Conservation (phyloP, 2,329 filamentous ascomycete genomes). For the Ophiostoma ulmi region DNA sequence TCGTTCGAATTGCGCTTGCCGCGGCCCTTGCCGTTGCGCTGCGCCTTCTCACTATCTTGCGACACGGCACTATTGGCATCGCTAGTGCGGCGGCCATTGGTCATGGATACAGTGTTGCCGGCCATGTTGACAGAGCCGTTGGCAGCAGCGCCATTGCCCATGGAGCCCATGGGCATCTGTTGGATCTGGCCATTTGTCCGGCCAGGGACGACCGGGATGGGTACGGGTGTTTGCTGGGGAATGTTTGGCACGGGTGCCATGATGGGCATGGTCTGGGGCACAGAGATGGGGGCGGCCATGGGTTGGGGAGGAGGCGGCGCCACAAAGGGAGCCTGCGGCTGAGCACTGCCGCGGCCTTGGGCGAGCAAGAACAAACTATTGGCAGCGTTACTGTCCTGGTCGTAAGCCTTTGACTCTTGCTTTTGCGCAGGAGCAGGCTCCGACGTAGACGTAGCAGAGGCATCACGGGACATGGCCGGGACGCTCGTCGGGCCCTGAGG, state of each 20-base stretch:
- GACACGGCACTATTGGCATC: slow-evolving; percentile 66
- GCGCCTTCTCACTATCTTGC: slow-evolving; percentile 66
- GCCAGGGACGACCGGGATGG: slow-evolving; percentile 28
- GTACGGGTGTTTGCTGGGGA: slow-evolving; percentile 18
- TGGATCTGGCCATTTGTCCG: slow-evolving; percentile 25
- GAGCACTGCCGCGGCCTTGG: slow-evolving; percentile 57
- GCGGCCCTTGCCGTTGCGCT: slow-evolving; percentile 60
- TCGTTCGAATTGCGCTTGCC: slow-evolving; percentile 59
- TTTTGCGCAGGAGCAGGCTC: slow-evolving; percentile 37
- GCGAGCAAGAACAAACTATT: slow-evolving; percentile 92
- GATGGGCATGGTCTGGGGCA: not conserved
- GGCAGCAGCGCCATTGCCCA: not conserved
- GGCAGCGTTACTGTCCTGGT: slow-evolving; percentile 90
- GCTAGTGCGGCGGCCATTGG: slow-evolving; percentile 56
- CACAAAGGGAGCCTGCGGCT: slow-evolving; percentile 46
- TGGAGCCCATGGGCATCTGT: slow-evolving; percentile 23
- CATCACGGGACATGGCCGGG: slow-evolving; percentile 29
- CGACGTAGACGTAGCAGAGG: slow-evolving; percentile 44
- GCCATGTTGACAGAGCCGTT: not conserved
- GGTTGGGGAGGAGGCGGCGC: slow-evolving; percentile 41
- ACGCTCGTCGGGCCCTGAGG: slow-evolving; percentile 30
- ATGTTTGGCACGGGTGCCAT: not conserved
- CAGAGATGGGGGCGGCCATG: slow-evolving; percentile 39
- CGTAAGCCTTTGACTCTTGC: slow-evolving; percentile 56
- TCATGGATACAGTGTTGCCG: slow-evolving; percentile 47